Evolutionary conservation across 306 rosid species (phyloP).

Genomic region (Boehmeria nivea): DNA sequence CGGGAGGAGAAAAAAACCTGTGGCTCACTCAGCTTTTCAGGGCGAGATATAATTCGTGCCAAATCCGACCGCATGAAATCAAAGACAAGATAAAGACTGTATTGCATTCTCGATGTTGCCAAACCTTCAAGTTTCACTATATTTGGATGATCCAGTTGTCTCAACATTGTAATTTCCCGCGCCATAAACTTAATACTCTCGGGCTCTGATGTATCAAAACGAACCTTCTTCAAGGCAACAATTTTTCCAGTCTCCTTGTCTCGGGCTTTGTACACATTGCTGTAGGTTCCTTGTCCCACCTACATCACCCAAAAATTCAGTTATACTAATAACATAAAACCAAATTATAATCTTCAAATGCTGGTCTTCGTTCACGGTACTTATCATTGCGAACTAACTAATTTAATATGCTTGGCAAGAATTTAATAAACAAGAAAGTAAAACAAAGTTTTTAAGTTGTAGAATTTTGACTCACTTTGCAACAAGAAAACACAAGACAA

Average conservation of each 20-base stretch:
- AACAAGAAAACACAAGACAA: too few species aligned
- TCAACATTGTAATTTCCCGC: conserved; percentile 69
- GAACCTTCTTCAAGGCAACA: conserved; percentile 86
- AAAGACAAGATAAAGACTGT: conserved; percentile 82
- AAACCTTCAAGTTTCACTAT: conserved; percentile 75
- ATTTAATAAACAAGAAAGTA: too few species aligned
- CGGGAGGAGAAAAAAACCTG: conserved; percentile 46
- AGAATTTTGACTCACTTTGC: too few species aligned
- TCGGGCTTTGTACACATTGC: conserved; percentile 91
- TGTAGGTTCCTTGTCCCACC: conserved; percentile 98
- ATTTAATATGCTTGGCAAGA: too few species aligned
- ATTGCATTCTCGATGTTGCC: conserved; percentile 92
- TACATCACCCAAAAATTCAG: too few species aligned
- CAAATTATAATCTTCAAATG: neutral
- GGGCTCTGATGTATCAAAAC: conserved; percentile 71
- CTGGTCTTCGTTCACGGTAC: too few species aligned
- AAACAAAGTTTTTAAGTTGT: too few species aligned
- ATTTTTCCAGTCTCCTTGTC: conserved; percentile 66
- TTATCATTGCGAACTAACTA: too few species aligned
- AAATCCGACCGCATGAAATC: conserved; percentile 90
- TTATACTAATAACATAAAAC: too few species aligned
- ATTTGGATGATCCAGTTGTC: conserved; percentile 82
- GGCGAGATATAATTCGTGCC: conserved; percentile 50
- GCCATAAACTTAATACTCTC: conserved; percentile 93
- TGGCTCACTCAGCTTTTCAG: conserved; percentile 63